Evolutionary conservation across 2,329 filamentous ascomycete species (phyloP).

Genomic region (Celoporthe dispersa): DNA sequence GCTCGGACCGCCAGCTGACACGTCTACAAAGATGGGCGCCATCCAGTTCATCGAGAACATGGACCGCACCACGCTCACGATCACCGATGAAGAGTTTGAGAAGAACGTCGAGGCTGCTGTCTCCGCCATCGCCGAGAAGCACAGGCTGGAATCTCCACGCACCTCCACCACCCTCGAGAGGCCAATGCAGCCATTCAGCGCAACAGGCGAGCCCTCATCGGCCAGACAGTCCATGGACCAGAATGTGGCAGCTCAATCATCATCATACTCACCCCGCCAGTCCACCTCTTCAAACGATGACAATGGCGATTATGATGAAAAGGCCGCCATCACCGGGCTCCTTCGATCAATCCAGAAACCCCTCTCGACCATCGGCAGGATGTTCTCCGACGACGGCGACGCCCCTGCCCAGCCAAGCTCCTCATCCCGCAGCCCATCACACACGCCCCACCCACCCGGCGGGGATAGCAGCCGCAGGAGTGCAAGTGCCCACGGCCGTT

Average conservation of each 20-base stretch:
- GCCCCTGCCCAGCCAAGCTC: slow-evolving; percentile 35
- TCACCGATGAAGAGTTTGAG: slow-evolving; percentile 94
- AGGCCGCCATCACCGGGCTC: slow-evolving; percentile 80
- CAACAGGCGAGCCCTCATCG: slow-evolving; percentile 53
- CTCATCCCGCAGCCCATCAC: slow-evolving; percentile 44
- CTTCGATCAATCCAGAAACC: slow-evolving; percentile 90
- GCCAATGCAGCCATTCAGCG: slow-evolving; percentile 32
- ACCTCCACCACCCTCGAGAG: slow-evolving; percentile 54
- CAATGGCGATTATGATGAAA: slow-evolving; percentile 65
- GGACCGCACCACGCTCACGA: slow-evolving; percentile 90
- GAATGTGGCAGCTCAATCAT: slow-evolving; percentile 36
- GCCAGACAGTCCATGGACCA: slow-evolving; percentile 49
- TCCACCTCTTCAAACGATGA: slow-evolving; percentile 61
- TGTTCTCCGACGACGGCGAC: slow-evolving; percentile 74
- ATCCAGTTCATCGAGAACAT: slow-evolving; percentile 97
- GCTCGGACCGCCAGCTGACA: neutral
- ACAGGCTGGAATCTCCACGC: slow-evolving; percentile 60
- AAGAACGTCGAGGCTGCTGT: slow-evolving; percentile 95
- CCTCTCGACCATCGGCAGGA: slow-evolving; percentile 87
- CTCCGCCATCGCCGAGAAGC: slow-evolving; percentile 91
- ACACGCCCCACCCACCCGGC: slow-evolving; percentile 39
- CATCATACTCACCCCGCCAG: slow-evolving; percentile 50
- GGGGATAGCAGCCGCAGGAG: slow-evolving; percentile 35
- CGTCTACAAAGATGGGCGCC: slow-evolving; percentile 73
- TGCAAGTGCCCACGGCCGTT: slow-evolving; percentile 43